These are phyloP conservation scores for Oryza meridionalis DNA, from an alignment of 176 grass and related monocot genomes.

Conservation along the genomic window DNA sequence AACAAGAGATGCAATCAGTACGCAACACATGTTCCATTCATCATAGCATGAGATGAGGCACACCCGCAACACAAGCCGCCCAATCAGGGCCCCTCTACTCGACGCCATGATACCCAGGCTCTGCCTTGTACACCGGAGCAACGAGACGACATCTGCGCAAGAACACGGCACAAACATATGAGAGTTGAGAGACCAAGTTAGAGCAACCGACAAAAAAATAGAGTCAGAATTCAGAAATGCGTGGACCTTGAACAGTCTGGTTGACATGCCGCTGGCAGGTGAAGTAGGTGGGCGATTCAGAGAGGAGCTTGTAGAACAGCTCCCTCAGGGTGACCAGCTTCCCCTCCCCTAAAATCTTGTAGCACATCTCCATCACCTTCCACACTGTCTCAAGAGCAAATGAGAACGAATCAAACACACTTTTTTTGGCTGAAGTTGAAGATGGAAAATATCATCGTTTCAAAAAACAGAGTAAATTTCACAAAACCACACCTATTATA, in stretches of 20 bases:
- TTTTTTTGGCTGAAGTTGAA: background rate
- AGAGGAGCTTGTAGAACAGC: constrained; percentile 88
- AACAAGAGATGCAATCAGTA: constrained; percentile 5
- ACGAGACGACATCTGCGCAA: constrained; percentile 78
- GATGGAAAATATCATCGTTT: no score
- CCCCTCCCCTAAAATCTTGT: constrained; percentile 72
- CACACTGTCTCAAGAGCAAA: constrained; percentile 60
- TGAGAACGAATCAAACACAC: background rate
- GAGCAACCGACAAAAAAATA: background rate
- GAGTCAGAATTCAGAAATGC: background rate
- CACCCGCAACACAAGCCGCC: constrained; percentile 73
- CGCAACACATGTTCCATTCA: constrained; percentile 26
- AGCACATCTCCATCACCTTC: constrained; percentile 91
- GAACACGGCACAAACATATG: background rate
- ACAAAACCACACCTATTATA: no score
- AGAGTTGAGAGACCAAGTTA: background rate
- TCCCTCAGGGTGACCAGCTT: constrained; percentile 80
- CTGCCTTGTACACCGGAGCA: constrained; percentile 85
- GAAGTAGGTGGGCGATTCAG: constrained; percentile 72
- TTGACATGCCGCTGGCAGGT: constrained; percentile 71
- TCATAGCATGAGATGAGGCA: background rate
- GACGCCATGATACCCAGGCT: constrained; percentile 94
- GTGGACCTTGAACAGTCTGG: constrained; percentile 69
- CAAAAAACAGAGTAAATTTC: no score
- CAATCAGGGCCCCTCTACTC: constrained; percentile 80